phyloP scores from a whole-genome alignment of 345 rosid genomes.

The Abelmoschus esculentus region DNA sequence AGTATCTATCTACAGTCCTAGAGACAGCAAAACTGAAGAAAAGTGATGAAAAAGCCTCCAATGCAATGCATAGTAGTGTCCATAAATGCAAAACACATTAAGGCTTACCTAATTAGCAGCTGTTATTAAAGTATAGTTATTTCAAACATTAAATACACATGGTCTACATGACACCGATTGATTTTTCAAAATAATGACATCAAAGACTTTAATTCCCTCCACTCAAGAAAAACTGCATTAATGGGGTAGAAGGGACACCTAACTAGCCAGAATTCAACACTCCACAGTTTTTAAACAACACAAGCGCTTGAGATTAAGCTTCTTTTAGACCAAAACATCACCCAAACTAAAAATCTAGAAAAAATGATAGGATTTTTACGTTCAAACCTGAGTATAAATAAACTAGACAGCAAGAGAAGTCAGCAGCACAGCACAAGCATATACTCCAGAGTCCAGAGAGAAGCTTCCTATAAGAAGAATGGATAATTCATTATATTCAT shows the following conservation, averaged over 20 bases:
- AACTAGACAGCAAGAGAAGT: background rate
- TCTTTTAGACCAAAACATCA: background rate
- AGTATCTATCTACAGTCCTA: slow-evolving; percentile 9
- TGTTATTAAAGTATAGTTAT: slow-evolving; percentile 3
- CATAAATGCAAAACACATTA: background rate
- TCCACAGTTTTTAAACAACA: background rate
- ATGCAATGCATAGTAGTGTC: slow-evolving; percentile 2
- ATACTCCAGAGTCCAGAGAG: slow-evolving; percentile 17
- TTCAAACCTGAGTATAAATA: background rate
- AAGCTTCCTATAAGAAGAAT: slow-evolving; percentile 13
- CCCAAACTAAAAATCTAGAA: background rate
- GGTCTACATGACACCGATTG: slow-evolving; percentile 1
- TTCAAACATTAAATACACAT: slow-evolving; percentile 16
- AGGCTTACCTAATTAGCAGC: slow-evolving; percentile 9
- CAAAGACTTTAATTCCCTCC: no score
- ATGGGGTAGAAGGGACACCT: background rate
- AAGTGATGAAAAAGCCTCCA: slow-evolving; percentile 12
- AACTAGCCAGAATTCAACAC: background rate
- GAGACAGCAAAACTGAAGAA: background rate
- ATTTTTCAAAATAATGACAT: background rate
- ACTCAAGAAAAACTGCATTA: no score
- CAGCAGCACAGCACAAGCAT: background rate
- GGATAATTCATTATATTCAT: slow-evolving; percentile 15
- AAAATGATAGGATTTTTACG: background rate
- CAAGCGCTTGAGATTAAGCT: background rate